Evolutionary conservation across 495 filamentous ascomycete species (phyloP).

Genomic region (Clohesyomyces aquaticus): DNA sequence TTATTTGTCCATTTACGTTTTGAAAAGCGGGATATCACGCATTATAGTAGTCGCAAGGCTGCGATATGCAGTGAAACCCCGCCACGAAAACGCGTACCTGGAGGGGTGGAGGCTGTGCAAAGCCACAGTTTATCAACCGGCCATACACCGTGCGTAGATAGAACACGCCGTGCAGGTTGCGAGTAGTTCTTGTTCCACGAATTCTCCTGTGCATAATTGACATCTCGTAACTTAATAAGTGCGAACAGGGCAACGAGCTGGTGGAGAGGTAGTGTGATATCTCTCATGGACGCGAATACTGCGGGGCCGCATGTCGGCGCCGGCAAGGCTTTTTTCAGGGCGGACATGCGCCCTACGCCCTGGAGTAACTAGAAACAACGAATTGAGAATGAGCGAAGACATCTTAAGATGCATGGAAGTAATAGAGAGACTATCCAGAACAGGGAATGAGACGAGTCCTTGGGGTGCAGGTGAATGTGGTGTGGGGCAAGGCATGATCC

Average conservation of each 20-base stretch:
- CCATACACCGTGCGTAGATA: not conserved
- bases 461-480: no score
- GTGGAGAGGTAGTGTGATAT: not conserved
- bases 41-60: not conserved
- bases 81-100: not conserved
- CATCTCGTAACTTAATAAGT: not conserved
- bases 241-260: not conserved
- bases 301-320: not conserved
- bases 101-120: conserved; percentile 5
- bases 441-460: no score
- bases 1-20: not conserved
- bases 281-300: not conserved
- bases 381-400: no score
- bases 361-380: no score
- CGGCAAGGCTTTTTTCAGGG: not conserved
- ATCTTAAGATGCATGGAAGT: no score
- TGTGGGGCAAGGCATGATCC: no score
- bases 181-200: not conserved
- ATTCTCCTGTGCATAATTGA: not conserved
- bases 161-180: not conserved
- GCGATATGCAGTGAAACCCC: not conserved
- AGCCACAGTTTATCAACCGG: not conserved
- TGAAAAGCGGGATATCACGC: not conserved
- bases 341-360: no score
- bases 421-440: no score